Evolutionary conservation across 345 rosid species (phyloP).

Genomic region (Salix exigua): DNA sequence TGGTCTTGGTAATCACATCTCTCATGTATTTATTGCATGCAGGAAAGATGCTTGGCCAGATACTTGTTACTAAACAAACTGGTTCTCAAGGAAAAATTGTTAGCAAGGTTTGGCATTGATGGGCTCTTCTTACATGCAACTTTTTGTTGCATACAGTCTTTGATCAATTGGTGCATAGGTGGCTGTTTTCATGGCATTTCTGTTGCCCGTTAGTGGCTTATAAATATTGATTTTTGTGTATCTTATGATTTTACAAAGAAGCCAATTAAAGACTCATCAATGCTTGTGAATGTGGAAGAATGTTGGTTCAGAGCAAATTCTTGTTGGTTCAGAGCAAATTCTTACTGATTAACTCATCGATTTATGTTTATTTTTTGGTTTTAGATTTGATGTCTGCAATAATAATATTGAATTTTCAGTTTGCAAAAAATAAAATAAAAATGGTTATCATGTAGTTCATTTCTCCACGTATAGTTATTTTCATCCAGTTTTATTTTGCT

Average conservation of each 20-base stretch:
- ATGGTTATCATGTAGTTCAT: background rate
- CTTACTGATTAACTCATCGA: background rate
- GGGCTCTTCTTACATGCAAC: background rate
- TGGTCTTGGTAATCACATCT: background rate
- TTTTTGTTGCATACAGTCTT: background rate
- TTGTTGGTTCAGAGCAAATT: background rate
- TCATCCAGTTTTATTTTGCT: background rate
- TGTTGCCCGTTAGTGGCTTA: background rate
- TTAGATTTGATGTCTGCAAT: background rate
- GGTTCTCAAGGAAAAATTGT: conserved; percentile 96
- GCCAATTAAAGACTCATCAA: background rate
- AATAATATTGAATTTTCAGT: background rate
- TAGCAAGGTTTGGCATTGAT: conserved; percentile 69
- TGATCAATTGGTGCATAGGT: background rate
- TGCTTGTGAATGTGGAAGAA: background rate
- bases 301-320: background rate
- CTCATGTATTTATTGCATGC: conserved; percentile 19
- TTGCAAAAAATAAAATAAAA: background rate
- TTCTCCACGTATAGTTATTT: background rate
- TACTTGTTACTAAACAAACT: conserved; percentile 96
- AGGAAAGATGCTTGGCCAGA: conserved; percentile 98
- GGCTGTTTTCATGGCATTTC: background rate
- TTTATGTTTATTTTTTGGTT: background rate
- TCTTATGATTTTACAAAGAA: background rate
- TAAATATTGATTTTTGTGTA: background rate